Base-by-base conservation (phyloP, 306 rosid species). In the Vachellia pachyceras region DNA sequence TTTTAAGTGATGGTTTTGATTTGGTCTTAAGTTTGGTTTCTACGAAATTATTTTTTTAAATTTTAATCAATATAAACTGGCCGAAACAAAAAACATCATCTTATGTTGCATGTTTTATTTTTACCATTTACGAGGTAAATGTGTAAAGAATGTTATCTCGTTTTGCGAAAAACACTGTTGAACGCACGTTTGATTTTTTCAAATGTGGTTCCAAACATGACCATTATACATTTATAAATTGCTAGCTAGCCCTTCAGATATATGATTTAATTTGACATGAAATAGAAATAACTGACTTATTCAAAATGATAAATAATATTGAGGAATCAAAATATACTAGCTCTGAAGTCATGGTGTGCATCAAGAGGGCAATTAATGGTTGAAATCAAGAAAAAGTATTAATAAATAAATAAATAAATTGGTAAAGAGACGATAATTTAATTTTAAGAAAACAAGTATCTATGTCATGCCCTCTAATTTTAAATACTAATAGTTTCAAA, bases 291-390 rank as follows among this genome's bases (percentile, higher is more conserved):
- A 64, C 5, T 14, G 69, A 64, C 22, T 14, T 33, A 15, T 35
- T 61, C 39, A 25, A 61, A 29, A 61, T 12, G 29, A 11, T 17
- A 50, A 49, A 33, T 63, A 63, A 33, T n/a, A 22, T 63, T 33
- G 18, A 63, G 42, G 41, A 33, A 33, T 35, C 8, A 29, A 29
- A 29, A 29, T 29, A n/a, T n/a, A 29, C 33, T 29, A 29, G 17
- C 15, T 70, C 83, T 82, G 84, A 86, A 83, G 81, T 90, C 85
- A 86, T 66, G 63, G 78, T 67, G 50, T 78, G 63, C 86, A 80
- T 87, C 81, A 90, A 44, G 40, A 36, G 50, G 67, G 36, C 11
- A 85, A 78, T 35, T 17, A 15, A 49, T 49, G 55, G 10, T 69
- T 76, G 68, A 68, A 36, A 36, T 65, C 25, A 71, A 65, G 52